Base-by-base conservation (phyloP, 164 flowering plant species). In the Tetracentron sinense region DNA sequence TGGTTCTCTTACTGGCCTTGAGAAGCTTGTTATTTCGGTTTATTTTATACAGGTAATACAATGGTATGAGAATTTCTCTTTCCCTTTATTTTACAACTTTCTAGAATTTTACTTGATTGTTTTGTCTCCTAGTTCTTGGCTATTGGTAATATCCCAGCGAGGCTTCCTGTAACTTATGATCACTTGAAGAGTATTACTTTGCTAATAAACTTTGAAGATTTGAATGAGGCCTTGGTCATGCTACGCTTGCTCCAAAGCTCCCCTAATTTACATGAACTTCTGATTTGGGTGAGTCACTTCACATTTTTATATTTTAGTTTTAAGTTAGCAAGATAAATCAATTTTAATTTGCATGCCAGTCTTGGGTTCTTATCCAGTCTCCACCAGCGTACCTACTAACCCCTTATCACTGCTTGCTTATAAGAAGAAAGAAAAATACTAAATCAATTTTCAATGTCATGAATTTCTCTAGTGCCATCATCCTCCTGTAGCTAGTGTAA, bases 101-200 rank as follows among this genome's bases (percentile, higher is more conserved):
- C 8, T 4, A 33, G 8, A 33, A 33, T 33, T 33, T 33, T 33
- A 8, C 38, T 33, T 33, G 8, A 33, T 8, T 33, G 8, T 4
- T n/a, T n/a, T n/a, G n/a, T n/a, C n/a, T n/a, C n/a, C n/a, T n/a
- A 85, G 87, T 79, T 77, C 72, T 69, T 83, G 70, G 72, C 83
- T 60, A 44, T 68, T 58, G 84, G 85, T 14, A 35, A 46, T 25
- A 55, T 81, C 17, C 82, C 77, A 15, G 65, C 53, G 50, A 78
- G 54, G 66, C 71, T 81, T 29, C 82, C 79, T 22, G 29, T 16
- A 23, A 71, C 75, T 0, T 78, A 79, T 46, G 16, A 61, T 44
- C 74, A 77, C 59, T 75, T 85, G 54, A 75, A 57, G 69, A 75
- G 80, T 65, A 79, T 85, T 26, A 78, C 83, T 0, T 31, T 83